These are phyloP conservation scores for Crithidia fasciculata DNA, from an alignment of 208 protist species.

Conservation along the genomic window DNA sequence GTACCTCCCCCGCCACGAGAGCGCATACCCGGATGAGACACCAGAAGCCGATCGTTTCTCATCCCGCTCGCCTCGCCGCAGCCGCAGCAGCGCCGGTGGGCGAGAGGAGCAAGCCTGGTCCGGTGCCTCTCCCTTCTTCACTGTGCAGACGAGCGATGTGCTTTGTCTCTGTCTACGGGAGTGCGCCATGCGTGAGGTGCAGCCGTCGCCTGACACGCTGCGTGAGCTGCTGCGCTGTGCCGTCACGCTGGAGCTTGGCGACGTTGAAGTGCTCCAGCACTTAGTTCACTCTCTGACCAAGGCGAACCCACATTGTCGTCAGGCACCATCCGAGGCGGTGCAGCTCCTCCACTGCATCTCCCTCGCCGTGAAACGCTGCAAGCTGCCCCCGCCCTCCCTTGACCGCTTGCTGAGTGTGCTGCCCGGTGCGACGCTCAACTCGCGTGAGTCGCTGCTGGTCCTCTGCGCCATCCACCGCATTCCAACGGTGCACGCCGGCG, in stretches of 20 bases:
- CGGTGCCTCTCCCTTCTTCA: conserved; percentile 71
- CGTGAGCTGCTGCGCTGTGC: conserved; percentile 48
- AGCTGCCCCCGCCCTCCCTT: conserved; percentile 56
- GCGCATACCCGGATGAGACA: neutral
- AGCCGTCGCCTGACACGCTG: neutral
- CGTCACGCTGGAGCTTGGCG: conserved; percentile 64
- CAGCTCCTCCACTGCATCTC: conserved; percentile 54
- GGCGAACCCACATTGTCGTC: conserved; percentile 25
- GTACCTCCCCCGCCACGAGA: conserved; percentile 28
- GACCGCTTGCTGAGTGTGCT: conserved; percentile 58
- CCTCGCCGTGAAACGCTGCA: conserved; percentile 75
- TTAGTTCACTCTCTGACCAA: conserved; percentile 39
- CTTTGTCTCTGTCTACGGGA: conserved; percentile 66
- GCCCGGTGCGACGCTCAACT: conserved; percentile 30
- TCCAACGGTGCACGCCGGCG: conserved; percentile 33
- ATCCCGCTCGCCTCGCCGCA: neutral
- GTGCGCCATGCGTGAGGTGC: conserved; percentile 14
- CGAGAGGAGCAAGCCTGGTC: conserved; percentile 49
- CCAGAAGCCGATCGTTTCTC: conserved; percentile 21
- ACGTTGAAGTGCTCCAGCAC: conserved; percentile 50
- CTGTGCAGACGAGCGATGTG: conserved; percentile 52
- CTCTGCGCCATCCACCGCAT: conserved; percentile 75
- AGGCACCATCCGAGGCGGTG: conserved; percentile 39
- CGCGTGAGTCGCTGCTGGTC: conserved; percentile 62
- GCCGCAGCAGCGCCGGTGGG: neutral